phyloP scores from a whole-genome alignment of 2,329 filamentous ascomycete species.

The Colletotrichum melonis region DNA sequence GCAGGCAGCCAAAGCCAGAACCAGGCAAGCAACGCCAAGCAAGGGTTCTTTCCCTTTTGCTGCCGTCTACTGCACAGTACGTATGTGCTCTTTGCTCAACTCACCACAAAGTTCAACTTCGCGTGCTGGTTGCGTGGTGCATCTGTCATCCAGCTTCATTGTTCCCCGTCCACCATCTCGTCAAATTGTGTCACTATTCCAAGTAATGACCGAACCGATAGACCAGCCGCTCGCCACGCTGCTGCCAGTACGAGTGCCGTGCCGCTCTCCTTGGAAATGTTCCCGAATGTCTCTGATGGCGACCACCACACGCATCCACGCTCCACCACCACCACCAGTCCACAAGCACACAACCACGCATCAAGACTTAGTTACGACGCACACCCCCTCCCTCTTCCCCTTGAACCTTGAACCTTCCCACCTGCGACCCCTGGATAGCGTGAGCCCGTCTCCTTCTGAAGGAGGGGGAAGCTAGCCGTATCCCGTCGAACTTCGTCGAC shows the following conservation, averaged over 20 bases:
- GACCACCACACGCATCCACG: neutral
- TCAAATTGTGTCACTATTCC: neutral
- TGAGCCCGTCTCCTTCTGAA: neutral
- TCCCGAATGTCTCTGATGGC: slow-evolving; percentile 8
- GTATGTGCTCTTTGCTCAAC: too few relatives aligned
- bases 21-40: neutral
- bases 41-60: neutral
- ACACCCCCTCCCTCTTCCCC: neutral
- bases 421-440: neutral
- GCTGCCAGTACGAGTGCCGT: neutral
- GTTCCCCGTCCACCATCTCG: neutral
- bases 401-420: neutral
- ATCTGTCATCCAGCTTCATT: neutral
- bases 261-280: neutral
- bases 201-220: neutral
- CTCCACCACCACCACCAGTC: neutral
- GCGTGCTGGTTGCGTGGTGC: neutral
- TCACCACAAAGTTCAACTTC: neutral
- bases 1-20: neutral
- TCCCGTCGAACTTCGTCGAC: neutral
- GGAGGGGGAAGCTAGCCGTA: neutral
- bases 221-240: neutral
- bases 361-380: neutral
- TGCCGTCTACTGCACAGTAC: neutral
- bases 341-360: neutral